Conservation (phyloP, 257 asterid genomes). For the Cynanchum wilfordii region DNA sequence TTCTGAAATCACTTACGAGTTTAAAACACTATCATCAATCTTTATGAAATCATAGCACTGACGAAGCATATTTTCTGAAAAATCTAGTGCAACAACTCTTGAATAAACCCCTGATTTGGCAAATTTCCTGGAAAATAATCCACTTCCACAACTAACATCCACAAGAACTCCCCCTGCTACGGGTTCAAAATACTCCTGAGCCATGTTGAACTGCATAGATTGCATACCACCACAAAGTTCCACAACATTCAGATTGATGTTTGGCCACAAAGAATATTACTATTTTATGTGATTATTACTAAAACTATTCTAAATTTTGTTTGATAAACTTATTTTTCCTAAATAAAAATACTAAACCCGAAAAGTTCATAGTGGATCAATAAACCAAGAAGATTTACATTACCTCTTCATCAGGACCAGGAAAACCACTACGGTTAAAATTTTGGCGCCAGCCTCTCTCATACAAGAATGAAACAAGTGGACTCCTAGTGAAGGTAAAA, state of each 20-base stretch:
- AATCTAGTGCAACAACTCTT: slow-evolving; percentile 77
- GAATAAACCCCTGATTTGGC: slow-evolving; percentile 77
- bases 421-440: slow-evolving; percentile 80
- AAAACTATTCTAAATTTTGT: no score
- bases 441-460: slow-evolving; percentile 99
- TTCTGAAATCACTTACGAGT: slow-evolving; percentile 53
- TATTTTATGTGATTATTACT: no score
- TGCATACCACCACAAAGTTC: slow-evolving; percentile 7
- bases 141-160: slow-evolving; percentile 96
- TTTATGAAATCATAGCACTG: slow-evolving; percentile 80
- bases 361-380: slow-evolving; percentile 2
- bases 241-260: slow-evolving; percentile 6
- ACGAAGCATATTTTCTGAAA: slow-evolving; percentile 96
- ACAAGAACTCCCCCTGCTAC: slow-evolving; percentile 82
- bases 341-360: background rate
- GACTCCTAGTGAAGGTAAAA: slow-evolving; percentile 57
- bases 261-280: background rate
- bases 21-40: slow-evolving; percentile 49
- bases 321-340: no score
- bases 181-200: slow-evolving; percentile 74
- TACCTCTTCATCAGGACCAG: slow-evolving; percentile 99
- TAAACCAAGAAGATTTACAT: slow-evolving; percentile 13
- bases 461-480: slow-evolving; percentile 80
- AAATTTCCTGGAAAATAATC: slow-evolving; percentile 87
- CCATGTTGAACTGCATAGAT: slow-evolving; percentile 77